phyloP scores from a whole-genome alignment of 257 asterid genomes.

The Nicotiana undulata region DNA sequence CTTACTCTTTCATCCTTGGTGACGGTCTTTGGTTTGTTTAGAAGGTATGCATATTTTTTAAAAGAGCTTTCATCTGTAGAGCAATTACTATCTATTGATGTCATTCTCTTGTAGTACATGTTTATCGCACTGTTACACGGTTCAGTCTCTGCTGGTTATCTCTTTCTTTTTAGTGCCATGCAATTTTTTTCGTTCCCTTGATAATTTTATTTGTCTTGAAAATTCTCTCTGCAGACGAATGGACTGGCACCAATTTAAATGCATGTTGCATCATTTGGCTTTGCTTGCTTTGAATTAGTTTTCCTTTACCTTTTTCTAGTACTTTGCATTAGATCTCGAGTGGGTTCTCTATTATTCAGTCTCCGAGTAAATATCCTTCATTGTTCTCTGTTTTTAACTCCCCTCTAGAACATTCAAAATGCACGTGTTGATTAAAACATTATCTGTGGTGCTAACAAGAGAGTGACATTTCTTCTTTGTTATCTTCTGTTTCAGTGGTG shows the following conservation, averaged over 20 bases:
- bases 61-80: not conserved
- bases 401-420: not conserved
- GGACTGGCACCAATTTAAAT: not conserved
- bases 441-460: not conserved
- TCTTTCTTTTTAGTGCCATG: not conserved
- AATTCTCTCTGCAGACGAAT: not conserved
- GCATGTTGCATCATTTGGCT: not conserved
- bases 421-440: not conserved
- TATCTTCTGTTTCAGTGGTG: constrained; percentile 60
- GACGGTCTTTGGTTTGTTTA: constrained; percentile 47
- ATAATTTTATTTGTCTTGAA: not conserved
- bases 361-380: not conserved
- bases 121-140: not conserved
- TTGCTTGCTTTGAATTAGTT: not conserved
- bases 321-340: not conserved
- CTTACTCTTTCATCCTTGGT: constrained; percentile 50
- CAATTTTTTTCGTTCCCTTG: not conserved
- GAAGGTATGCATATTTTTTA: constrained; percentile 42
- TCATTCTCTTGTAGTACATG: not conserved
- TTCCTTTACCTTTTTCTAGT: not conserved
- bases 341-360: not conserved
- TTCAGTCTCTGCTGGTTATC: not conserved
- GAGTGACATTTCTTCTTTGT: not conserved
- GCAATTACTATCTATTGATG: not conserved
- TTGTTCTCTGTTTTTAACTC: not conserved